A percentile compares a stretch with the other conserved stretches of the same genome.
These are phyloP conservation scores for Hypoxylon rubiginosum DNA, from an alignment of 2,329 filamentous ascomycete species.

Conservation along the genomic window DNA sequence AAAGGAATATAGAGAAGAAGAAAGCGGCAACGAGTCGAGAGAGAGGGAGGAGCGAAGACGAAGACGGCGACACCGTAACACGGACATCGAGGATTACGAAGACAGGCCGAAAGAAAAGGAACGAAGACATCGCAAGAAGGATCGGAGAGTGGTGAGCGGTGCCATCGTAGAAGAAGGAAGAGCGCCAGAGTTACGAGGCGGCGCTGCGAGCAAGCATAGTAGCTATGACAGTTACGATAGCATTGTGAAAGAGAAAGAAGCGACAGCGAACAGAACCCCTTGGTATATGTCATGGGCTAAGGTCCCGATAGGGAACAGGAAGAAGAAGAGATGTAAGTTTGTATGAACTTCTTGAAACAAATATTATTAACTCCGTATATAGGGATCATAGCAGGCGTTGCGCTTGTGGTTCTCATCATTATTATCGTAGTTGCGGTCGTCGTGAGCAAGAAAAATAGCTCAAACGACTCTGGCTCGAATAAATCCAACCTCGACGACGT, in stretches of 20 bases:
- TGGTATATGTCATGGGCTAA: slow-evolving; percentile 54
- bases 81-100: slow-evolving; percentile 41
- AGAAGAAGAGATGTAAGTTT: slow-evolving; percentile 73
- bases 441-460: slow-evolving; percentile 74
- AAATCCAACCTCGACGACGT: slow-evolving; percentile 66
- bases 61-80: slow-evolving; percentile 16
- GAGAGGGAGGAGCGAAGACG: slow-evolving; percentile 38
- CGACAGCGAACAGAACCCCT: slow-evolving; percentile 15
- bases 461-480: slow-evolving; percentile 46
- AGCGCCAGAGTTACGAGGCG: slow-evolving; percentile 60
- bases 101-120: slow-evolving; percentile 36
- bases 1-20: slow-evolving; percentile 33
- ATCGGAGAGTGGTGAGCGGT: slow-evolving; percentile 76
- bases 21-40: slow-evolving; percentile 38
- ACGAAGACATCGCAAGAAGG: slow-evolving; percentile 56
- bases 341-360: slow-evolving; percentile 31
- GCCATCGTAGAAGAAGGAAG: slow-evolving; percentile 77
- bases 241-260: slow-evolving; percentile 63
- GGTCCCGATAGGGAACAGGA: slow-evolving; percentile 58
- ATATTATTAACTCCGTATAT: slow-evolving; percentile 46
- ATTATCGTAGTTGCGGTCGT: slow-evolving; percentile 77
- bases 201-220: slow-evolving; percentile 53
- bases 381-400: slow-evolving; percentile 70
- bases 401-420: slow-evolving; percentile 71
- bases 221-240: slow-evolving; percentile 66